A percentile compares a stretch with the other conserved stretches of the same genome.
Evolutionary conservation across 2,329 filamentous ascomycete species (phyloP).

Genomic region (Cladobotryum mycophilum): DNA sequence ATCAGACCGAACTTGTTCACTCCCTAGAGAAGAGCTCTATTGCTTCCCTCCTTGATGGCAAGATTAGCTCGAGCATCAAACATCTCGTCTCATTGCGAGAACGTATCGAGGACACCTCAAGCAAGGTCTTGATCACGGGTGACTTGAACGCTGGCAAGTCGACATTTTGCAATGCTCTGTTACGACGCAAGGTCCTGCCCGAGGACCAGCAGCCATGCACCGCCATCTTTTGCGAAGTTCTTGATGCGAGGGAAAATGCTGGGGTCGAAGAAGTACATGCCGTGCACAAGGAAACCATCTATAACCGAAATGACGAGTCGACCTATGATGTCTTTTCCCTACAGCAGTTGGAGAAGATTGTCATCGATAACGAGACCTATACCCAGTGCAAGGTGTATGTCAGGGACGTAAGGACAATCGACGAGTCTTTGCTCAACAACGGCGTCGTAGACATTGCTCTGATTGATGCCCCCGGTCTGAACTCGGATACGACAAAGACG

Average conservation of each 20-base stretch:
- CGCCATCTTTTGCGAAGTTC: slow-evolving; percentile 94
- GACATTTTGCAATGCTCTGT: slow-evolving; percentile 95
- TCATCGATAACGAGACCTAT: slow-evolving; percentile 81
- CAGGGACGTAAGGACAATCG: slow-evolving; percentile 79
- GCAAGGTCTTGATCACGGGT: slow-evolving; percentile 92
- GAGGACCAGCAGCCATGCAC: slow-evolving; percentile 98
- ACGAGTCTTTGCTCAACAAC: slow-evolving; percentile 93
- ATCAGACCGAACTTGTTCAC: slow-evolving; percentile 87
- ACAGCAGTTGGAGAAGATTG: slow-evolving; percentile 76
- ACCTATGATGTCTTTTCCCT: slow-evolving; percentile 86
- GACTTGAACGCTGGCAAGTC: slow-evolving; percentile 97
- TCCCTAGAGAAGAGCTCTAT: slow-evolving; percentile 90
- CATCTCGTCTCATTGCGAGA: slow-evolving; percentile 83
- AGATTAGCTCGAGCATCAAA: slow-evolving; percentile 88
- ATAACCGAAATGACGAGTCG: slow-evolving; percentile 85
- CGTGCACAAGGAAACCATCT: slow-evolving; percentile 71
- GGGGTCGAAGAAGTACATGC: slow-evolving; percentile 94
- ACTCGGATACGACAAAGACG: slow-evolving; percentile 93
- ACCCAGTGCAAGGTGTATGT: slow-evolving; percentile 97
- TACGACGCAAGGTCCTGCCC: slow-evolving; percentile 85
- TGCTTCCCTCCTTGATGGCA: slow-evolving; percentile 83
- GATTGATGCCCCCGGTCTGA: slow-evolving; percentile 92
- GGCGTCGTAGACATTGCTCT: slow-evolving; percentile 96
- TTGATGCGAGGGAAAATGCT: slow-evolving; percentile 86
- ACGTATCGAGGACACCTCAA: slow-evolving; percentile 93